Base-by-base conservation (phyloP, 768 basidiomycete genomes). In the Leccinum aurantiacum region DNA sequence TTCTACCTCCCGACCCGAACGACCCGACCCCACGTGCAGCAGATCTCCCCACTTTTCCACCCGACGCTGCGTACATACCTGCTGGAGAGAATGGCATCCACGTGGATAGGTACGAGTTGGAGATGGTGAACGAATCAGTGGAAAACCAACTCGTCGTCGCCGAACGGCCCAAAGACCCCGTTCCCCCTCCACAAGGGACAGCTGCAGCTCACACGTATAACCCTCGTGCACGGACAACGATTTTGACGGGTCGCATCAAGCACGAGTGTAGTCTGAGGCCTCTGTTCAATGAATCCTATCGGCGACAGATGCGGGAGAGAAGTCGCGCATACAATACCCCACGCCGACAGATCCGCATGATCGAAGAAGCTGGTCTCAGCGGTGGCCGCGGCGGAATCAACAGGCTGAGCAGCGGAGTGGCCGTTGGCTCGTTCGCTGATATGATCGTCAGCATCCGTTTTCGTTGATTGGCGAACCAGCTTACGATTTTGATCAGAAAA, bases 211-310 rank as follows among this genome's bases (percentile, higher is more conserved):
- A 41, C 38, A 75, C 80, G 0, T 70, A 76, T 4, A 87, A 85
- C 59, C 74, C 83, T 3, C 82, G 89, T 10, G 87, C 89, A 10
- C 82, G 89, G 35, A 90, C 88, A 54, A 91, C 89, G 5, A 90
- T 90, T 57, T 76, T 92, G 54, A 90, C 90, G 0, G 91, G 91
- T 1, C 80, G 87, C 11, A 84, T 94, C 58, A 90, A 90, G 65
- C 91, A 93, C 72, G 89, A 92, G 61, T 91, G 88, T 66, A 88
- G 84, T 60, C 72, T 92, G 24, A 81, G 87, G 3, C 90, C 91
- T 0, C 75, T 82, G 25, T 85, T 92, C 69, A 85, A 82, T 51
- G 83, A 83, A 46, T 79, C 75, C 19, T 94, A 93, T 69, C 76
- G 88, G 37, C 81, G 80, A 59, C 88, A 91, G 68, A 87, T 94